Evolutionary conservation across 257 asterid genomes (phyloP).

Genomic region (Rhazya stricta): DNA sequence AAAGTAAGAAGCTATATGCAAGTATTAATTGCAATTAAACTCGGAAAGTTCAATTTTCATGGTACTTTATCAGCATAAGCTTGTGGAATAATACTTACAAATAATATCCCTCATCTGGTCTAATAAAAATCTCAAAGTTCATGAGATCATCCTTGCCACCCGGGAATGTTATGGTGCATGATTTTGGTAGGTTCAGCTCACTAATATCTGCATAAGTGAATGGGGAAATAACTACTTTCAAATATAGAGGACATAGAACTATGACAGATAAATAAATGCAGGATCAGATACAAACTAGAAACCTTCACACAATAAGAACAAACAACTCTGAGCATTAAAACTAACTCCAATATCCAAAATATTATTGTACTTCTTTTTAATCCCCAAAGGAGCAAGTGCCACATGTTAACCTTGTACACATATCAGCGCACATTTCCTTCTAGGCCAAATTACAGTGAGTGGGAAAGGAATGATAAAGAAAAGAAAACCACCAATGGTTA

Average conservation of each 20-base stretch:
- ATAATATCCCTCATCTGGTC: conserved; percentile 36
- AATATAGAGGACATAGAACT: background rate
- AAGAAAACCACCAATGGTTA: background rate
- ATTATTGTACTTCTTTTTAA: background rate
- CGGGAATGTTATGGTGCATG: conserved; percentile 32
- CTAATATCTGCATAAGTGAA: conserved; percentile 28
- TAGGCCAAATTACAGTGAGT: background rate
- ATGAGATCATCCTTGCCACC: conserved; percentile 36
- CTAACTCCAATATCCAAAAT: background rate
- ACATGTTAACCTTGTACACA: background rate
- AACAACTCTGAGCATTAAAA: background rate
- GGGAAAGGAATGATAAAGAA: background rate
- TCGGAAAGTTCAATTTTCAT: background rate
- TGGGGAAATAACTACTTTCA: background rate
- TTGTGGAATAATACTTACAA: conserved; percentile 19
- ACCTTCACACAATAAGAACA: background rate
- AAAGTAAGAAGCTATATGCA: background rate
- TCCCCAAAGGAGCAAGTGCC: background rate
- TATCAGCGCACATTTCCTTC: background rate
- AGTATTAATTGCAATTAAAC: background rate
- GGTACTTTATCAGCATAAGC: background rate
- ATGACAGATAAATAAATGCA: background rate
- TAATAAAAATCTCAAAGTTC: conserved; percentile 33
- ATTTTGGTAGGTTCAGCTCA: conserved; percentile 38
- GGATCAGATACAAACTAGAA: background rate